Conservation (phyloP, 495 filamentous ascomycete species). For the Neurospora sp. region DNA sequence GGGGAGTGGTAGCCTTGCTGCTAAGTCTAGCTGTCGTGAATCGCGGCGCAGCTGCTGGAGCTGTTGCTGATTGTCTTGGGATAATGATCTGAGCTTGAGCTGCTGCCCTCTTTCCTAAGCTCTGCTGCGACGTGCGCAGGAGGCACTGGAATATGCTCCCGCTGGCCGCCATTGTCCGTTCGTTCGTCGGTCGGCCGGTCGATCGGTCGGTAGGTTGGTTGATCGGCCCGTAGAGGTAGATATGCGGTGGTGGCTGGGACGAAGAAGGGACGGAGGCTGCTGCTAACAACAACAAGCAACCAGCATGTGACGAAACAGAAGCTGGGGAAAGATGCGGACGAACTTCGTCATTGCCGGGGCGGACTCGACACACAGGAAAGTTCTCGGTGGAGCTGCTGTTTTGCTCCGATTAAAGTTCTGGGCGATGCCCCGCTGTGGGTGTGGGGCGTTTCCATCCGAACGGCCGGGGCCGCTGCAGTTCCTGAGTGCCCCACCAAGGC, state of each 20-base stretch:
- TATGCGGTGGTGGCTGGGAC: neutral
- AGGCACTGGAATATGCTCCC: neutral
- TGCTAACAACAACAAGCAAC: neutral
- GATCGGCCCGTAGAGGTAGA: neutral
- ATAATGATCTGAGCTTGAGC: neutral
- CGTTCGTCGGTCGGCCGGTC: neutral
- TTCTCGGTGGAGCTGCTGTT: neutral
- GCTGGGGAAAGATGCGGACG: neutral
- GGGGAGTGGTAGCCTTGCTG: neutral
- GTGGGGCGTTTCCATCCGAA: neutral
- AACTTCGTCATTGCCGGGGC: neutral
- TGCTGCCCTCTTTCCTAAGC: neutral
- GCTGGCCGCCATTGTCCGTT: neutral
- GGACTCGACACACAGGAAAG: neutral
- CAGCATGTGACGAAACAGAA: neutral
- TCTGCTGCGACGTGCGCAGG: neutral
- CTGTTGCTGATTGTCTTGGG: neutral
- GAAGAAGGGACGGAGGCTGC: neutral
- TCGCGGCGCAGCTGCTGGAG: neutral
- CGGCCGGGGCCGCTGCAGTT: neutral
- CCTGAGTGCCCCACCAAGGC: neutral
- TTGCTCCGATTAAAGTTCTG: constrained; percentile 15
- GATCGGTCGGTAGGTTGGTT: neutral
- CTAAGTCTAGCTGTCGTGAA: neutral
- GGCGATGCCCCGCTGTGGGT: neutral